These are phyloP conservation scores for Deinandra increscens DNA, from an alignment of 129 eudicot species.

Conservation along the genomic window DNA sequence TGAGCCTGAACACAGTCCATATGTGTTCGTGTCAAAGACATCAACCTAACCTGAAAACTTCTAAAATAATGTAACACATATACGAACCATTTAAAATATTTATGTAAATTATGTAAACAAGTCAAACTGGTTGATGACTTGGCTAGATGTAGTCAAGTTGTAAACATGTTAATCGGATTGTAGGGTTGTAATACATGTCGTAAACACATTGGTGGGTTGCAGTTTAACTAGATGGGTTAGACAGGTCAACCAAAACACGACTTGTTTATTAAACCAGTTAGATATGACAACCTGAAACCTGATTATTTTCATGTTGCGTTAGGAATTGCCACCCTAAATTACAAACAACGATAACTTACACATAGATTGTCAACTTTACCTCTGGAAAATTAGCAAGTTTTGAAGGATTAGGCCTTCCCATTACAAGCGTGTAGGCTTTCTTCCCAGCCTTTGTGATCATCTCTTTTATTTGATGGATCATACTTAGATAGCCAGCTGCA, in stretches of 20 bases:
- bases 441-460: conserved; percentile 78
- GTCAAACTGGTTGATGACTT: neutral
- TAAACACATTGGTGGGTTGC: neutral
- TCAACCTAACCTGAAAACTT: neutral
- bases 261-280: neutral
- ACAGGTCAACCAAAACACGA: neutral
- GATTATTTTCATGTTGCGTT: neutral
- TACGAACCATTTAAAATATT: neutral
- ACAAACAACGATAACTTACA: neutral
- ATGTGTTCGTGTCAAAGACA: neutral
- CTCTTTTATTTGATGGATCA: conserved; percentile 83
- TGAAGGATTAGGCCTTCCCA: conserved; percentile 97
- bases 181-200: neutral
- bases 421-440: conserved; percentile 82
- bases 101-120: neutral
- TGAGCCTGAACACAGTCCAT: neutral
- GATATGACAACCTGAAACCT: neutral
- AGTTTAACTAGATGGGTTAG: neutral
- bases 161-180: neutral
- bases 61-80: neutral
- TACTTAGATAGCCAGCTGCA: conserved; percentile 93
- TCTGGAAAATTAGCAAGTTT: conserved; percentile 97
- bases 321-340: neutral
- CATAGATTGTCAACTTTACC: conserved; percentile 41
- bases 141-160: neutral